Percentiles rank a stretch among this genome's conserved stretches.
Evolutionary conservation across 768 basidiomycete species (phyloP).

Genomic region (Leccinum subtestaceum): DNA sequence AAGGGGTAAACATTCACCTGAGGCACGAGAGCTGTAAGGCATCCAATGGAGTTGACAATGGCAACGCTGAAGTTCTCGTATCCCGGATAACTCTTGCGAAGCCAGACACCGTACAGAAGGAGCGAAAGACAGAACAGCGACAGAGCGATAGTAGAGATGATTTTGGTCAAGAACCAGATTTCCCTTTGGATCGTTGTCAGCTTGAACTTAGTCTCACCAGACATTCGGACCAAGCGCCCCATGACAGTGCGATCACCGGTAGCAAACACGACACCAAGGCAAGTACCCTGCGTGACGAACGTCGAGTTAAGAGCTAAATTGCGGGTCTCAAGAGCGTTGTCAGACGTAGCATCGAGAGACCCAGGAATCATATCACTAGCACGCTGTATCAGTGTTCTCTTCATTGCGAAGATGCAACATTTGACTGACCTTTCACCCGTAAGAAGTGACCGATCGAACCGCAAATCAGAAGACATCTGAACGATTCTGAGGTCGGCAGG

Average conservation of each 20-base stretch:
- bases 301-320: constrained; percentile 49
- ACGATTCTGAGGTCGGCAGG: constrained; percentile 60
- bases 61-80: constrained; percentile 32
- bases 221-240: constrained; percentile 56
- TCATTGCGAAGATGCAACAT: background rate
- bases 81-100: constrained; percentile 30
- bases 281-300: constrained; percentile 39
- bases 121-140: constrained; percentile 41
- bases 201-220: constrained; percentile 43
- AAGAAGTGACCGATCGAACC: constrained; percentile 51
- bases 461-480: constrained; percentile 48
- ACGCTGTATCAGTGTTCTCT: background rate
- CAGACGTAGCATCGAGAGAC: constrained; percentile 41
- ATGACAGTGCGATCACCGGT: constrained; percentile 42
- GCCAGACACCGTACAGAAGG: constrained; percentile 41
- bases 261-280: constrained; percentile 39
- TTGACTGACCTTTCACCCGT: constrained; percentile 43
- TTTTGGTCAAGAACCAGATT: constrained; percentile 45
- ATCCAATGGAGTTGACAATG: constrained; percentile 39
- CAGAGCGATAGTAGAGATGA: constrained; percentile 41
- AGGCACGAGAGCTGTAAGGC: constrained; percentile 41
- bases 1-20: constrained; percentile 19
- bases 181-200: constrained; percentile 44
- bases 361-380: constrained; percentile 42
- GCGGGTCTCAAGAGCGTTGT: constrained; percentile 45